These are phyloP conservation scores for Chloropicon primus DNA, from an alignment of 139 green algal species.

Conservation along the genomic window DNA sequence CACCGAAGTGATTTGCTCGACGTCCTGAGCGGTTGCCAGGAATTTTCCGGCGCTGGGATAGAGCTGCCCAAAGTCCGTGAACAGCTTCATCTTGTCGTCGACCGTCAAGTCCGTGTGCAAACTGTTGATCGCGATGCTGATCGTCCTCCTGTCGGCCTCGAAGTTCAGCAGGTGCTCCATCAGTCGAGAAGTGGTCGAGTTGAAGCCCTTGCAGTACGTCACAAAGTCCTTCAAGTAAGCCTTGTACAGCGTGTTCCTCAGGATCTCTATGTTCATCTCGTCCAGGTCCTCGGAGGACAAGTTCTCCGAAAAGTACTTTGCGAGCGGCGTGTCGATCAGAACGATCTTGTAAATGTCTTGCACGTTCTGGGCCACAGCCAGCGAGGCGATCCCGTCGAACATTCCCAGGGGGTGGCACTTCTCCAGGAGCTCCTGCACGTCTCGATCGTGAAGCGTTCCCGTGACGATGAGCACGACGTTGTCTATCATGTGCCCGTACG, in stretches of 20 bases:
- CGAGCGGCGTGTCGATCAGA: slow-evolving; percentile 90
- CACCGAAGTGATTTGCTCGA: slow-evolving; percentile 55
- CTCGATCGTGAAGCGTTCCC: slow-evolving; percentile 80
- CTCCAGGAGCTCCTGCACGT: slow-evolving; percentile 68
- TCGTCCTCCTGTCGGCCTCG: slow-evolving; percentile 87
- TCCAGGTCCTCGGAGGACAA: slow-evolving; percentile 72
- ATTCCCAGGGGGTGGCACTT: slow-evolving; percentile 97
- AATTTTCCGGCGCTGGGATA: slow-evolving; percentile 81
- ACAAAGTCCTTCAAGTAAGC: slow-evolving; percentile 98
- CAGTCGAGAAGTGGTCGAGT: slow-evolving; percentile 58
- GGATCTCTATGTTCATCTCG: slow-evolving; percentile 99
- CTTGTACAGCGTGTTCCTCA: slow-evolving; percentile 96
- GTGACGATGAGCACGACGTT: slow-evolving; percentile 99
- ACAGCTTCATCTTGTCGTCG: slow-evolving; percentile 88
- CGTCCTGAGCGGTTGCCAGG: slow-evolving; percentile 85
- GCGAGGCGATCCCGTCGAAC: slow-evolving; percentile 90
- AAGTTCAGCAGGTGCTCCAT: slow-evolving; percentile 91
- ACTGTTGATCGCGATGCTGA: slow-evolving; percentile 98
- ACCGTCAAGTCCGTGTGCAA: slow-evolving; percentile 92
- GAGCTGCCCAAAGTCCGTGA: slow-evolving; percentile 88
- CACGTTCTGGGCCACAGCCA: slow-evolving; percentile 92
- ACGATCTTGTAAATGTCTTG: slow-evolving; percentile 94
- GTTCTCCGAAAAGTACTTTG: slow-evolving; percentile 79
- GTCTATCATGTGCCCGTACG: slow-evolving; percentile 99
- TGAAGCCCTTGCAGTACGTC: slow-evolving; percentile 12